phyloP scores from a whole-genome alignment of 352 stramenopile genomes.

The Globisporangium sylvaticum region DNA sequence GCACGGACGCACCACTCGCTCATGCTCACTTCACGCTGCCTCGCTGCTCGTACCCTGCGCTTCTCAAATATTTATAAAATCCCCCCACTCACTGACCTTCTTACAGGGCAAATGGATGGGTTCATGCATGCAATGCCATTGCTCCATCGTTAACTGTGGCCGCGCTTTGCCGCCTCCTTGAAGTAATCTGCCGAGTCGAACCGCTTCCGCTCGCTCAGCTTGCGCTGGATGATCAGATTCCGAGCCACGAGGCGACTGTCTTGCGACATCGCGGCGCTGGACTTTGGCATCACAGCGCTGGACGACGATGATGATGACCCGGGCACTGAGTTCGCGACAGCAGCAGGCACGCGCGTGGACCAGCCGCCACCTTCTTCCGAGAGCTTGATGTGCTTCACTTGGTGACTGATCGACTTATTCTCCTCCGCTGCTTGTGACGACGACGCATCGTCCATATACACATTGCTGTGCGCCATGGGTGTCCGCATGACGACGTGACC shows the following conservation, averaged over 20 bases:
- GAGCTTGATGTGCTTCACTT: constrained; percentile 80
- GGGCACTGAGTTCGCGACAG: neutral
- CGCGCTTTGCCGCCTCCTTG: constrained; percentile 34
- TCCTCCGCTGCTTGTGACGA: constrained; percentile 6
- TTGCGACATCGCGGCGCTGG: constrained; percentile 20
- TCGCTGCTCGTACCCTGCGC: neutral
- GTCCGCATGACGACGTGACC: constrained; percentile 22
- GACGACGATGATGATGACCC: neutral
- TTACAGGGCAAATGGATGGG: neutral
- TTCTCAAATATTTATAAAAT: constrained; percentile 8
- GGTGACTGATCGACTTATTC: constrained; percentile 39
- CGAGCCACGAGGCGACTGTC: constrained; percentile 43
- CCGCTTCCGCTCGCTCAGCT: constrained; percentile 62
- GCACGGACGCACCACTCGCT: neutral
- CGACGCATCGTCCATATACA: neutral
- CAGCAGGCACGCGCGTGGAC: constrained; percentile 9
- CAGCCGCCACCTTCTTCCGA: constrained; percentile 35
- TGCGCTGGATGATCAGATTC: constrained; percentile 64
- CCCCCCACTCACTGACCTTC: neutral
- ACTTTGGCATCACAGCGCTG: constrained; percentile 14
- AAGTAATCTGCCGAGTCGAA: constrained; percentile 83
- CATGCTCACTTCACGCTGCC: neutral
- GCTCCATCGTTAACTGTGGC: constrained; percentile 1
- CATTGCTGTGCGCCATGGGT: constrained; percentile 15
- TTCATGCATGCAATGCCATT: neutral